These are phyloP conservation scores for Tetrahymena malaccensis DNA, from an alignment of 73 alveolate genomes.

Conservation along the genomic window DNA sequence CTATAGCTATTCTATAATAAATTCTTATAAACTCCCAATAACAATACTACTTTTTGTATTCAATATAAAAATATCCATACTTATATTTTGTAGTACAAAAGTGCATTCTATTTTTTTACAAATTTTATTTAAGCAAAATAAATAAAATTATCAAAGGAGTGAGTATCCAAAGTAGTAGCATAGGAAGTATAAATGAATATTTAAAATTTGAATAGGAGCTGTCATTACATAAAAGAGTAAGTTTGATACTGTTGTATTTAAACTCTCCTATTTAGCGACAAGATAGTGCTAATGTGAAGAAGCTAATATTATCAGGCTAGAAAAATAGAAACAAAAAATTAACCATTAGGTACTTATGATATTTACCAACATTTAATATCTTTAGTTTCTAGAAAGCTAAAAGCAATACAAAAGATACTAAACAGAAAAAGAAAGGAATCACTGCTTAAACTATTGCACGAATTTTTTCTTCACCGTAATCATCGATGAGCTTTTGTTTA, in stretches of 20 bases:
- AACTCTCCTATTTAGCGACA: background rate
- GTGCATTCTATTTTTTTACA: background rate
- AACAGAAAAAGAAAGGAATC: background rate
- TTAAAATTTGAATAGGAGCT: background rate
- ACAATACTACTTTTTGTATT: background rate
- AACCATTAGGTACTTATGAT: background rate
- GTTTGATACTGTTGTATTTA: background rate
- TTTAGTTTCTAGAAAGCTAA: background rate
- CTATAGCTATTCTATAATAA: background rate
- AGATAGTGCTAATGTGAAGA: background rate
- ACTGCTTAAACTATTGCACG: background rate
- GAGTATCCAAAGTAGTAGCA: background rate
- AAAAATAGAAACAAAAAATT: background rate
- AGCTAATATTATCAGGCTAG: background rate
- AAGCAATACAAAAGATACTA: background rate
- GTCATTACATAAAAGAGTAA: background rate
- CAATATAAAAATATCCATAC: background rate
- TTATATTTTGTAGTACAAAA: background rate
- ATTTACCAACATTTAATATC: background rate
- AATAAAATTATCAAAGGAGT: background rate
- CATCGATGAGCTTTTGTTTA: background rate
- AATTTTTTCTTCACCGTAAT: background rate
- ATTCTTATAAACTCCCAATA: background rate
- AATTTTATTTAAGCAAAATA: background rate
- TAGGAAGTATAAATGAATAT: background rate